Base-by-base conservation (phyloP, 1,284 basidiomycete genomes). In the Heterobasidion irregulare region DNA sequence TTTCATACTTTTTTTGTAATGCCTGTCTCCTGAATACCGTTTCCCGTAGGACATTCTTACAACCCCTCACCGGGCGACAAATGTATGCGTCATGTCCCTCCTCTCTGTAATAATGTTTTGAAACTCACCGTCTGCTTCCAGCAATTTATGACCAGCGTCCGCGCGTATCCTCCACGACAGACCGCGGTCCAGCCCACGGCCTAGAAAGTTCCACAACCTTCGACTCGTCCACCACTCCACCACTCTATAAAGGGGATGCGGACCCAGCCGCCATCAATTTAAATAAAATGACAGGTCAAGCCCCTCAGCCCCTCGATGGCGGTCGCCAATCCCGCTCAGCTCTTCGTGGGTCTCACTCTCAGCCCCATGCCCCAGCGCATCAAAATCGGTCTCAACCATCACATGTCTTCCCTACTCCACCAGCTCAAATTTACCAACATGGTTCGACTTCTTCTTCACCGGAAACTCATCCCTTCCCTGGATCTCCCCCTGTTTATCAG, bases 301-400 rank as follows among this genome's bases (percentile, higher is more conserved):
- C 64, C 32, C 57, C 62, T 19, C 56, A 58, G 35, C 60, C 63
- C 46, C 55, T 62, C 19, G 65, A 65, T 35, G 53, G 57, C n/a
- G 58, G 58, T 38, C 59, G 61, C 36, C 61, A 61, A 4, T 46
- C 56, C 2, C 55, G 52, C 46, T 49, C 59, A 15, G 59, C 62
- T 19, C 66, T 60, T 52, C 63, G 59, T 54, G 59, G 61, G 50
- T 59, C 65, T n/a, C 61, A 62, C 32, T 60, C 62, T 35, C 61
- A 62, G 47, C 57, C 59, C 48, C 53, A 15, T 43, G 47, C 19
- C 32, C 12, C 5, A 34, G 55, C 66, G 54, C 67, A 62, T 43
- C 60, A 60, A 52, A 65, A 59, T 26, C 61, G 60, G 18, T 54
- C 18, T 13, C 60, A 58, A n/a, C 63, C 60, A 16, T 43, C 38